These are phyloP conservation scores for Chrysoporthe austroafricana DNA, from an alignment of 2,329 filamentous ascomycete species.

Conservation along the genomic window DNA sequence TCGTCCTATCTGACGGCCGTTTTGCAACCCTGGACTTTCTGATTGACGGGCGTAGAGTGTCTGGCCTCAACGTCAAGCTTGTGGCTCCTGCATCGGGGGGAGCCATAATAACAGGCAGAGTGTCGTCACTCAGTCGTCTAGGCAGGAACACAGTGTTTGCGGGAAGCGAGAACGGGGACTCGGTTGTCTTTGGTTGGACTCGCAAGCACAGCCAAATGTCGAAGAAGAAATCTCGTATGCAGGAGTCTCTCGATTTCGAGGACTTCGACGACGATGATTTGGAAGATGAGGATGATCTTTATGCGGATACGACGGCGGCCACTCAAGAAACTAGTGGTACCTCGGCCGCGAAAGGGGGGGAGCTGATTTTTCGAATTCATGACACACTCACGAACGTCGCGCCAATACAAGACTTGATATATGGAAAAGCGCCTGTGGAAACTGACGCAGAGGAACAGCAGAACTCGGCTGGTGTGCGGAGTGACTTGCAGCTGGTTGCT, in stretches of 20 bases:
- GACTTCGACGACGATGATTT: slow-evolving; percentile 53
- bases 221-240: slow-evolving; percentile 64
- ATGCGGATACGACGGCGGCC: slow-evolving; percentile 58
- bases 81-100: slow-evolving; percentile 68
- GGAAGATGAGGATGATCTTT: slow-evolving; percentile 68
- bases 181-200: slow-evolving; percentile 79
- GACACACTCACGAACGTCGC: slow-evolving; percentile 79
- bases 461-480: slow-evolving; percentile 52
- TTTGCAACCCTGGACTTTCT: slow-evolving; percentile 79
- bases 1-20: slow-evolving; percentile 76
- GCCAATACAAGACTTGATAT: slow-evolving; percentile 74
- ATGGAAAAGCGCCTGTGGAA: slow-evolving; percentile 60
- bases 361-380: slow-evolving; percentile 75
- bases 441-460: slow-evolving; percentile 50
- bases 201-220: slow-evolving; percentile 64
- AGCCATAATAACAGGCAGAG: slow-evolving; percentile 60
- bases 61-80: slow-evolving; percentile 75
- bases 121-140: slow-evolving; percentile 72
- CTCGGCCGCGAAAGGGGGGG: slow-evolving; percentile 56
- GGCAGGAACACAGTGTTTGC: slow-evolving; percentile 75
- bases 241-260: slow-evolving; percentile 57
- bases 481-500: slow-evolving; percentile 62
- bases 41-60: slow-evolving; percentile 89
- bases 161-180: slow-evolving; percentile 83
- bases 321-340: slow-evolving; percentile 40